Conservation (phyloP, 768 basidiomycete genomes). For the Mycena filopes region DNA sequence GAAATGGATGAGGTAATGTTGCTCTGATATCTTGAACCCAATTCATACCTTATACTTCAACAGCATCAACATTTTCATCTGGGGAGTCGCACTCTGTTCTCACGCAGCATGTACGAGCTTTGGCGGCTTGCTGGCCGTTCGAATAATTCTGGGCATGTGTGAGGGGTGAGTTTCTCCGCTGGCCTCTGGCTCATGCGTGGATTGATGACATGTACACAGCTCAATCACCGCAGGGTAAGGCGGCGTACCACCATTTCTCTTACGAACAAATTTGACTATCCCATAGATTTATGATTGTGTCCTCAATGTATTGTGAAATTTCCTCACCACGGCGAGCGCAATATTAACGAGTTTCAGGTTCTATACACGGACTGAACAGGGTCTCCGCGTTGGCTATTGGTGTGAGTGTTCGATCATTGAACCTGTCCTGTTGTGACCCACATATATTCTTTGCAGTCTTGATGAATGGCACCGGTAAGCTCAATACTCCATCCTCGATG, state of each 20-base stretch:
- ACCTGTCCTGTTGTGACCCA: too few species aligned
- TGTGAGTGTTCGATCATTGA: conserved; percentile 57
- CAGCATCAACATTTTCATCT: conserved; percentile 74
- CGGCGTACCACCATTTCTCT: too few species aligned
- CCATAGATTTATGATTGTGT: too few species aligned
- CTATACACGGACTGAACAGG: conserved; percentile 64
- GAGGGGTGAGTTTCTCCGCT: conserved; percentile 67
- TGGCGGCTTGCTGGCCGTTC: conserved; percentile 68
- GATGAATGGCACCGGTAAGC: conserved; percentile 82
- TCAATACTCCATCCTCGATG: too few species aligned
- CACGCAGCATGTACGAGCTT: conserved; percentile 82
- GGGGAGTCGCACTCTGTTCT: conserved; percentile 67
- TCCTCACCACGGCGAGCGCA: too few species aligned
- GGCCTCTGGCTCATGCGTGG: too few species aligned
- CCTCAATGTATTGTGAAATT: too few species aligned
- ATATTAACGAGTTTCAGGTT: too few species aligned
- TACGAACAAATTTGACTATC: too few species aligned
- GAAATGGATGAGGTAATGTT: conserved; percentile 90
- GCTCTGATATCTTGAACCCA: too few species aligned
- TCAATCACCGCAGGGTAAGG: conserved; percentile 77
- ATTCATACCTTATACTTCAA: too few species aligned
- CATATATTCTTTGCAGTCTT: conserved; percentile 56
- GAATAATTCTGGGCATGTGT: conserved; percentile 76
- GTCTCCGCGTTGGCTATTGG: conserved; percentile 64
- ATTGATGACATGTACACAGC: too few species aligned